These are phyloP conservation scores for Elsinoe necatrix DNA, from an alignment of 2,329 filamentous ascomycete species.

Conservation along the genomic window DNA sequence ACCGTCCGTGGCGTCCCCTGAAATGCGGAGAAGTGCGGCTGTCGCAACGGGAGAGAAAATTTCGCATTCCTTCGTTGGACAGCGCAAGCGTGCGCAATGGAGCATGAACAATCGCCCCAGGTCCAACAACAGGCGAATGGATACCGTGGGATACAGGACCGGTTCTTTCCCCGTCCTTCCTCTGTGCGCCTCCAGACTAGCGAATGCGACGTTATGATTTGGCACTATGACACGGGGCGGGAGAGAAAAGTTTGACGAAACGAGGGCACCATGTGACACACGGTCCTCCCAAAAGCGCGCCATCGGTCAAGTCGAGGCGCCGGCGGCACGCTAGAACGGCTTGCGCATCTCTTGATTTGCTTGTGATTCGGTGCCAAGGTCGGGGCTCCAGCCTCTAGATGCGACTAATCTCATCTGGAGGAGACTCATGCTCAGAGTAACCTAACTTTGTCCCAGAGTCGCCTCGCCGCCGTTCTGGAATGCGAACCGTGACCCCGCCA, in stretches of 20 bases:
- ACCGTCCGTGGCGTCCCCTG: slow-evolving; percentile 9
- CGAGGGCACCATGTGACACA: slow-evolving; percentile 15
- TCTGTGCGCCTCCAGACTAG: slow-evolving; percentile 4
- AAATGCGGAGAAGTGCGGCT: slow-evolving; percentile 14
- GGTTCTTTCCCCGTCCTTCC: background rate
- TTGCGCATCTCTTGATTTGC: slow-evolving; percentile 9
- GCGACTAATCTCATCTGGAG: slow-evolving; percentile 8
- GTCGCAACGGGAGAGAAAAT: slow-evolving; percentile 14
- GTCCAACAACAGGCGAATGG: background rate
- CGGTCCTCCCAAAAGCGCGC: slow-evolving; percentile 13
- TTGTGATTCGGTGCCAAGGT: slow-evolving; percentile 5
- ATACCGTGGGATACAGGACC: background rate
- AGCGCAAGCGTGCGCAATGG: background rate
- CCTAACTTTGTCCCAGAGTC: slow-evolving; percentile 8
- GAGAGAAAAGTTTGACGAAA: slow-evolving; percentile 11
- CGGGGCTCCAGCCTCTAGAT: slow-evolving; percentile 14
- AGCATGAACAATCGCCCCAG: background rate
- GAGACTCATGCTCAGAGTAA: background rate
- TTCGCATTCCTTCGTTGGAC: background rate
- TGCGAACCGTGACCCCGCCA: slow-evolving; percentile 15
- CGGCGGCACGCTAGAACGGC: background rate
- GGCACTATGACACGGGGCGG: slow-evolving; percentile 9
- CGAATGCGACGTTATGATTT: slow-evolving; percentile 14
- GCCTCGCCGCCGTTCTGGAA: slow-evolving; percentile 16
- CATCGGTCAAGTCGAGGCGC: slow-evolving; percentile 9